phyloP scores from a whole-genome alignment of 129 eudicot genomes.

The Rutidosis leptorrhynchoides region DNA sequence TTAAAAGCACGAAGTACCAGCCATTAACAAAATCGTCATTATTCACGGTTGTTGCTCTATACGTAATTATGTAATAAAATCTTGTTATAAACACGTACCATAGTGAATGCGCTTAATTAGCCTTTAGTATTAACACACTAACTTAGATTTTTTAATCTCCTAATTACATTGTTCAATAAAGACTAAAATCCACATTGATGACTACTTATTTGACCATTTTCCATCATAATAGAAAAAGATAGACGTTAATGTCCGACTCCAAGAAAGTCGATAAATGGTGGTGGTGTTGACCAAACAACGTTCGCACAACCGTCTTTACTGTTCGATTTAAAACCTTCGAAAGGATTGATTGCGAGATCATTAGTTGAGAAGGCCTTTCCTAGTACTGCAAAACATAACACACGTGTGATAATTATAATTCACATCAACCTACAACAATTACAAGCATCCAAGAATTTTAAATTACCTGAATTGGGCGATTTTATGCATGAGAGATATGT shows the following conservation, averaged over 20 bases:
- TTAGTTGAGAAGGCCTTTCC: not conserved
- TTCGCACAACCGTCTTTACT: not conserved
- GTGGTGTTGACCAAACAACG: constrained; percentile 7
- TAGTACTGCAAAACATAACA: not conserved
- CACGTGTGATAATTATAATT: not conserved
- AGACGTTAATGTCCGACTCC: constrained; percentile 42
- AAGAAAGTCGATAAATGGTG: constrained; percentile 53
- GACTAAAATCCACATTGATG: not conserved
- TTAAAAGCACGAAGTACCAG: not conserved
- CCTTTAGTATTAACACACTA: not conserved
- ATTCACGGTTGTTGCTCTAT: not conserved
- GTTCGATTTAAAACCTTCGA: not conserved
- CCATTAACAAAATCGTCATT: not conserved
- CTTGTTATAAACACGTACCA: too few relatives aligned
- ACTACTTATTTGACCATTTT: constrained; percentile 7
- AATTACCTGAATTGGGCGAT: constrained; percentile 4
- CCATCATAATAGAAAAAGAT: not conserved
- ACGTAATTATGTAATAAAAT: too few relatives aligned
- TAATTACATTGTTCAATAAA: not conserved
- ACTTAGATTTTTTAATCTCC: too few relatives aligned
- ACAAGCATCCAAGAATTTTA: not conserved
- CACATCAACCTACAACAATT: not conserved
- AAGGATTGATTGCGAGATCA: not conserved
- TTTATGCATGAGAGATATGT: constrained; percentile 14
- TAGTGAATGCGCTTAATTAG: too few relatives aligned